phyloP scores from a whole-genome alignment of 768 basidiomycete species.

The Trametes meyenii region DNA sequence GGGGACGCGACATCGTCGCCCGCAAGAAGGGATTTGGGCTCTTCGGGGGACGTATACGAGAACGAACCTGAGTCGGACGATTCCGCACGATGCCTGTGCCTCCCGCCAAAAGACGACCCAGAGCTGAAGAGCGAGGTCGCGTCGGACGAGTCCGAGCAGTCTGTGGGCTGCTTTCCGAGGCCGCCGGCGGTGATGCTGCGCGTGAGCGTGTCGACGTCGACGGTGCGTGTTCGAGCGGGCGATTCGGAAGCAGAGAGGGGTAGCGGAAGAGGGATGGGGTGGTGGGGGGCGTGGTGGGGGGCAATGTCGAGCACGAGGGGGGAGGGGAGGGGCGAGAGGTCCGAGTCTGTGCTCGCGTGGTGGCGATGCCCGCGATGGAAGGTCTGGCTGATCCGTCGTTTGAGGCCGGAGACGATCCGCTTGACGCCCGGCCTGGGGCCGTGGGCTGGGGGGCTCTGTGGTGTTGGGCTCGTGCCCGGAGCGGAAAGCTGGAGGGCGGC shows the following conservation, averaged over 20 bases:
- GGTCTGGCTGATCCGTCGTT: constrained; percentile 25
- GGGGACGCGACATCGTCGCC: not conserved
- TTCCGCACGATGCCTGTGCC: not conserved
- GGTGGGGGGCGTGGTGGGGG: not conserved
- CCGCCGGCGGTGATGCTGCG: constrained; percentile 10
- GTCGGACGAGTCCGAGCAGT: constrained; percentile 11
- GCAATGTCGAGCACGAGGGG: constrained; percentile 1
- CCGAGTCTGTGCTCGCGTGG: constrained; percentile 4
- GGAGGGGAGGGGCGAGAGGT: constrained; percentile 1
- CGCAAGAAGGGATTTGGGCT: not conserved
- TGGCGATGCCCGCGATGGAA: constrained; percentile 23
- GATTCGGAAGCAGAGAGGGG: constrained; percentile 4
- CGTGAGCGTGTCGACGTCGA: constrained; percentile 12
- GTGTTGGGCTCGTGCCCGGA: not conserved
- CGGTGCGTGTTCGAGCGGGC: constrained; percentile 7
- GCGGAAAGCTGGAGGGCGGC: not conserved
- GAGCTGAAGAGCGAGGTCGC: constrained; percentile 6
- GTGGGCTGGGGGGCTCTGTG: not conserved
- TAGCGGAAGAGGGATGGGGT: not conserved
- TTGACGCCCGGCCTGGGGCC: constrained; percentile 17
- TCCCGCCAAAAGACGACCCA: not conserved
- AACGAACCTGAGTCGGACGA: constrained; percentile 11
- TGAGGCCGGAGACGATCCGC: constrained; percentile 27
- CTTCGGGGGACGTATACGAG: constrained; percentile 3
- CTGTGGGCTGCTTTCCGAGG: constrained; percentile 6